A percentile compares a stretch with the other conserved stretches of the same genome.
phyloP scores from a whole-genome alignment of 2,329 filamentous ascomycete genomes.

The Alternaria sp. region DNA sequence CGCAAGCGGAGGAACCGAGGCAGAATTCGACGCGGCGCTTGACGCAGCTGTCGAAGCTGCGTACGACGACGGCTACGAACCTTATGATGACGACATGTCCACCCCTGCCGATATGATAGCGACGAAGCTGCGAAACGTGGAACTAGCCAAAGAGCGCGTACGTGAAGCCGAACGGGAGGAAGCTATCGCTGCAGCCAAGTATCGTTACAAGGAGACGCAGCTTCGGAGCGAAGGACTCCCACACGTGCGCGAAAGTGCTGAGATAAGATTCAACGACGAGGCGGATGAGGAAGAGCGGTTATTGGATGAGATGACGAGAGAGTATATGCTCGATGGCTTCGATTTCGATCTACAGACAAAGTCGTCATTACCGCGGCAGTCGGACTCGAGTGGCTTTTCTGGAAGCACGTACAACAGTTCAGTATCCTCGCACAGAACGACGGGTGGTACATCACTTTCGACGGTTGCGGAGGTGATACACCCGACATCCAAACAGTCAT shows the following conservation, averaged over 20 bases:
- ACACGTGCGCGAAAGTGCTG: slow-evolving; percentile 49
- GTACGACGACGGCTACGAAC: slow-evolving; percentile 90
- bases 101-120: slow-evolving; percentile 43
- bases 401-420: slow-evolving; percentile 83
- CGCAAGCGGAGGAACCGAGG: slow-evolving; percentile 77
- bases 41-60: slow-evolving; percentile 96
- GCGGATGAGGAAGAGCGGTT: slow-evolving; percentile 61
- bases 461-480: slow-evolving; percentile 73
- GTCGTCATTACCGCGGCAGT: slow-evolving; percentile 76
- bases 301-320: slow-evolving; percentile 86
- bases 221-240: slow-evolving; percentile 58
- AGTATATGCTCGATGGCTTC: slow-evolving; percentile 84
- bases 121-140: slow-evolving; percentile 65
- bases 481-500: slow-evolving; percentile 46
- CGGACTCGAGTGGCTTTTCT: slow-evolving; percentile 82
- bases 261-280: slow-evolving; percentile 47
- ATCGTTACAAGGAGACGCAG: slow-evolving; percentile 61
- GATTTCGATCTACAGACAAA: slow-evolving; percentile 75
- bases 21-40: slow-evolving; percentile 91
- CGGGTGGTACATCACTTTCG: slow-evolving; percentile 72
- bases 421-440: slow-evolving; percentile 74
- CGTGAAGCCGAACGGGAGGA: slow-evolving; percentile 77
- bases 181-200: slow-evolving; percentile 66
- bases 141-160: slow-evolving; percentile 78
- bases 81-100: slow-evolving; percentile 60